phyloP scores from a whole-genome alignment of 192 early-diverging fungal genomes.

The Mortierella antarctica region DNA sequence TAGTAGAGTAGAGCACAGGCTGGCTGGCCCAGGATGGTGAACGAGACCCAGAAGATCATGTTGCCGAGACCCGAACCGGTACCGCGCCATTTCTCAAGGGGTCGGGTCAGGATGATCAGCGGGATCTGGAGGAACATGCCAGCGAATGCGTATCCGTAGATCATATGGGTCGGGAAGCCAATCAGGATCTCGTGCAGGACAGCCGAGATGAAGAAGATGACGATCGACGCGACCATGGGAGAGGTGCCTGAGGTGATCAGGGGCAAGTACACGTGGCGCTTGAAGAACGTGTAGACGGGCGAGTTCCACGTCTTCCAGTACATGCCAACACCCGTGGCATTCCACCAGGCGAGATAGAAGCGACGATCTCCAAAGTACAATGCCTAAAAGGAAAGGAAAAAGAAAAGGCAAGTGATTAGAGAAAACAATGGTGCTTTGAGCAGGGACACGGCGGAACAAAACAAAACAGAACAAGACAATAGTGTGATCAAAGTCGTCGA shows the following conservation, averaged over 20 bases:
- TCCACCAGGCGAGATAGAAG: slow-evolving; percentile 95
- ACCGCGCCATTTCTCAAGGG: slow-evolving; percentile 74
- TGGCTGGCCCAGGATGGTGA: slow-evolving; percentile 85
- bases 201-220: slow-evolving; percentile 87
- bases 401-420: background rate
- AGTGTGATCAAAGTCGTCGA: background rate
- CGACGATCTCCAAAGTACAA: slow-evolving; percentile 88
- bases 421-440: background rate
- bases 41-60: slow-evolving; percentile 84
- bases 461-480: background rate
- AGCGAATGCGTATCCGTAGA: slow-evolving; percentile 85
- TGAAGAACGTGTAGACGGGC: slow-evolving; percentile 89
- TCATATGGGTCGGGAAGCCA: slow-evolving; percentile 83
- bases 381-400: slow-evolving; percentile 41
- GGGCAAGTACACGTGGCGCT: slow-evolving; percentile 90
- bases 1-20: slow-evolving; percentile 79
- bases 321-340: slow-evolving; percentile 75
- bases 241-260: slow-evolving; percentile 73
- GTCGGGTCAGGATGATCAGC: slow-evolving; percentile 75
- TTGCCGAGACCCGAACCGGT: slow-evolving; percentile 77
- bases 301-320: slow-evolving; percentile 95
- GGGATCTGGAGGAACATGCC: slow-evolving; percentile 86
- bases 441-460: background rate
- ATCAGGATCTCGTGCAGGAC: slow-evolving; percentile 88
- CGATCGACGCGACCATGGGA: slow-evolving; percentile 65